These are phyloP conservation scores for Camellia japonica DNA, from an alignment of 148 eudicot genomes.

Conservation along the genomic window DNA sequence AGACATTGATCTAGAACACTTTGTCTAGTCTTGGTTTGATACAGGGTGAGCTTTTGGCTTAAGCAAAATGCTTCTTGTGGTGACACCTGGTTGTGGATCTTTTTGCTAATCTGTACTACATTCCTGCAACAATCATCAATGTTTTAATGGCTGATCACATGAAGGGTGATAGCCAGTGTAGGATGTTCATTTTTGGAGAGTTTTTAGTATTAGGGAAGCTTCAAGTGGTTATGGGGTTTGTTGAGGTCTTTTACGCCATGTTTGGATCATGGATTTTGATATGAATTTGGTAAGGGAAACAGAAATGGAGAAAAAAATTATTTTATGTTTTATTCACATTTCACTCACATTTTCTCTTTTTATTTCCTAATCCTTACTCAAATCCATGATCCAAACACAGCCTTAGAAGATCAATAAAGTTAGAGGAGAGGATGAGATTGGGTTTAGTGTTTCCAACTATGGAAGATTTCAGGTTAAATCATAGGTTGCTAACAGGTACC, in stretches of 20 bases:
- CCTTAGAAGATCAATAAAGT: not conserved
- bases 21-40: not conserved
- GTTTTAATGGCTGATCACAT: too few species aligned
- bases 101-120: not conserved
- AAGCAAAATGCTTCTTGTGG: not conserved
- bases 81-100: not conserved
- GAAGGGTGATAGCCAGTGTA: not conserved
- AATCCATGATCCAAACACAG: too few species aligned
- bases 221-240: not conserved
- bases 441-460: not conserved
- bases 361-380: too few species aligned
- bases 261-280: too few species aligned
- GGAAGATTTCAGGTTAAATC: too few species aligned
- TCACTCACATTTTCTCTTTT: too few species aligned
- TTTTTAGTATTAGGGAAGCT: not conserved
- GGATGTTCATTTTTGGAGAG: not conserved
- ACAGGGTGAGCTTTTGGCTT: slow-evolving; percentile 1
- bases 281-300: too few species aligned
- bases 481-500: too few species aligned
- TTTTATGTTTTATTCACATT: too few species aligned
- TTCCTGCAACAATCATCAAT: not conserved
- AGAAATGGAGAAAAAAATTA: too few species aligned
- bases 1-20: not conserved
- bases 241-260: not conserved
- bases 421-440: not conserved